Percentiles rank a stretch among this genome's conserved stretches.
Conservation (phyloP, 495 filamentous ascomycete genomes). For the Aspergillus affinis region DNA sequence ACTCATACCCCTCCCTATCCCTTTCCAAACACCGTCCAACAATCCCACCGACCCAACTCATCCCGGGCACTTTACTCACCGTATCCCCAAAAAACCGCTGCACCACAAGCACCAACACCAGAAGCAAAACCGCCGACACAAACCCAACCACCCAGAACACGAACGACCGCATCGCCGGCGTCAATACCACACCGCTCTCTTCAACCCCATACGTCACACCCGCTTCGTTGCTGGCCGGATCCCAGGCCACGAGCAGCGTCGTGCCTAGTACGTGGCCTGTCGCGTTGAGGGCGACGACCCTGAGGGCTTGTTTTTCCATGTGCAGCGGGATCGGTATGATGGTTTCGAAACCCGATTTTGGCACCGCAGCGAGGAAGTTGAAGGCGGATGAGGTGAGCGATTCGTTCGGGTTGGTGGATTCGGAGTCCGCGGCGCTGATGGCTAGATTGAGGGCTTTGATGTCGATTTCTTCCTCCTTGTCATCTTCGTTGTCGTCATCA, state of each 20-base stretch:
- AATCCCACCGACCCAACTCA: no score
- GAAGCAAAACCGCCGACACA: background rate
- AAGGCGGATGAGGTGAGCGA: conserved; percentile 5
- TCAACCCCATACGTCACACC: conserved; percentile 7
- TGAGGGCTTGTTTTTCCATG: conserved; percentile 6
- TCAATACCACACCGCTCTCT: background rate
- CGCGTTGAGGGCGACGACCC: conserved; percentile 19
- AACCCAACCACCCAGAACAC: conserved; percentile 3
- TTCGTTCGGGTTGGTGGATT: conserved; percentile 25
- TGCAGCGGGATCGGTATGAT: conserved; percentile 21
- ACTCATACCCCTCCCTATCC: background rate
- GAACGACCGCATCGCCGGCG: background rate
- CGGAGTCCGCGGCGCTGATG: conserved; percentile 30
- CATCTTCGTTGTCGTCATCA: background rate
- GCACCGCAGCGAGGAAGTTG: conserved; percentile 25
- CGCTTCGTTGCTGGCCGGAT: conserved; percentile 6
- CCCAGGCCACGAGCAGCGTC: conserved; percentile 16
- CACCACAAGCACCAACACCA: background rate
- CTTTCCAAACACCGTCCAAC: background rate
- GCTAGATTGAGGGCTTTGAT: conserved; percentile 23
- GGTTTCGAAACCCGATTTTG: conserved; percentile 38
- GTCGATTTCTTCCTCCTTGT: background rate
- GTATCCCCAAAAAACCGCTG: background rate
- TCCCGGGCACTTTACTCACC: background rate
- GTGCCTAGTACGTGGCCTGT: conserved; percentile 16